Evolutionary conservation across 768 basidiomycete genomes (phyloP).

Genomic region (Leccinum pellstonianum): DNA sequence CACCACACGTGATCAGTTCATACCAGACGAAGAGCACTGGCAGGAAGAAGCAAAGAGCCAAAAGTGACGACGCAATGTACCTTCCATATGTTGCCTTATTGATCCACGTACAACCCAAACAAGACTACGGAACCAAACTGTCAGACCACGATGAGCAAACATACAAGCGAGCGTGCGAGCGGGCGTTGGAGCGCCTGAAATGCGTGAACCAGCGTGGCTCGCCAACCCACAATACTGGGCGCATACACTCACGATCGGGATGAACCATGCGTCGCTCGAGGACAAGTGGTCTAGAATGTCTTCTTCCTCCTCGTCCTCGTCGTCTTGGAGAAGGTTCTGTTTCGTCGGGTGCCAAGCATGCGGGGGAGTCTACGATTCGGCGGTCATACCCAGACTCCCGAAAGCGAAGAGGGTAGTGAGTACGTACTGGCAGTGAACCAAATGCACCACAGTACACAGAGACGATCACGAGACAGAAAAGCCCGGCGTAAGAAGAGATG

Average conservation of each 20-base stretch:
- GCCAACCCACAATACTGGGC: not conserved
- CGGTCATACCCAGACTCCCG: not conserved
- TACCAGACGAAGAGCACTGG: not conserved
- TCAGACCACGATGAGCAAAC: not conserved
- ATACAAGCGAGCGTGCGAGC: not conserved
- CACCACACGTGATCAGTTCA: not conserved
- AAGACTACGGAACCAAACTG: constrained; percentile 72
- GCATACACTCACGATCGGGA: constrained; percentile 60
- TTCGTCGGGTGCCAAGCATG: not conserved
- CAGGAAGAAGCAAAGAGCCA: not conserved
- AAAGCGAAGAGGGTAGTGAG: not conserved
- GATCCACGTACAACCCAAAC: constrained; percentile 66
- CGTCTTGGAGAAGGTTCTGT: constrained; percentile 34
- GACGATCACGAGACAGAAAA: constrained; percentile 58
- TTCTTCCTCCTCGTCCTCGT: constrained; percentile 52
- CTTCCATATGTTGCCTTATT: constrained; percentile 74
- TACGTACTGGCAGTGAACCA: constrained; percentile 66
- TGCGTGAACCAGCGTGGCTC: not conserved
- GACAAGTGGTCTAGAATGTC: constrained; percentile 60
- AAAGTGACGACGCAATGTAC: constrained; percentile 22
- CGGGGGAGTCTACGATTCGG: constrained; percentile 10
- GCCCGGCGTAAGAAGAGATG: constrained; percentile 65
- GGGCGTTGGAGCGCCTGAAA: not conserved
- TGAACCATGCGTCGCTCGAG: constrained; percentile 70
- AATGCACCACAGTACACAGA: constrained; percentile 71